phyloP scores from a whole-genome alignment of 306 rosid species.

The Quercus agrifolia region DNA sequence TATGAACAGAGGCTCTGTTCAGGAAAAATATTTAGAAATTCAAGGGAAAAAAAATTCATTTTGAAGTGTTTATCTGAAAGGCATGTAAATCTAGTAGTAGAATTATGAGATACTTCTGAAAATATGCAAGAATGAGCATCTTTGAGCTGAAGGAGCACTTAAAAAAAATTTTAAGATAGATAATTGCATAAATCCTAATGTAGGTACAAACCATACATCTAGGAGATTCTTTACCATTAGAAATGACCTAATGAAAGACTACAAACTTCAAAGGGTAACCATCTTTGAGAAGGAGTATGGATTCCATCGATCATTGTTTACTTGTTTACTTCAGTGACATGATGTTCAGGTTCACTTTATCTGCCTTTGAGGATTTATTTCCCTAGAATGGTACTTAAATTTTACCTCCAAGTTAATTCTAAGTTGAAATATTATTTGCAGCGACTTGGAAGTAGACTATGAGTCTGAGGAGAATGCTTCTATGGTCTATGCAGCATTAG shows the following conservation, averaged over 20 bases:
- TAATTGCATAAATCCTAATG: background rate
- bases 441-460: constrained; percentile 79
- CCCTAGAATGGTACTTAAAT: background rate
- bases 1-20: background rate
- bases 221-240: background rate
- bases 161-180: background rate
- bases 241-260: background rate
- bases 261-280: background rate
- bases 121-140: background rate
- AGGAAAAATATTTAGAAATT: background rate
- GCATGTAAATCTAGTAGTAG: background rate
- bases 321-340: background rate
- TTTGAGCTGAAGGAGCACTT: background rate
- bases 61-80: background rate
- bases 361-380: background rate
- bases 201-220: background rate
- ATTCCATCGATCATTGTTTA: background rate
- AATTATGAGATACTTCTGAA: background rate
- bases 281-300: background rate
- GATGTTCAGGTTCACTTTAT: background rate
- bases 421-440: constrained; percentile 28
- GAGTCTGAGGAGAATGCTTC: constrained; percentile 68
- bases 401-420: background rate
- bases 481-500: constrained; percentile 57
- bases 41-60: too few species aligned